Evolutionary conservation across 352 stramenopile species (phyloP).

Genomic region (Phytophthora sp.): DNA sequence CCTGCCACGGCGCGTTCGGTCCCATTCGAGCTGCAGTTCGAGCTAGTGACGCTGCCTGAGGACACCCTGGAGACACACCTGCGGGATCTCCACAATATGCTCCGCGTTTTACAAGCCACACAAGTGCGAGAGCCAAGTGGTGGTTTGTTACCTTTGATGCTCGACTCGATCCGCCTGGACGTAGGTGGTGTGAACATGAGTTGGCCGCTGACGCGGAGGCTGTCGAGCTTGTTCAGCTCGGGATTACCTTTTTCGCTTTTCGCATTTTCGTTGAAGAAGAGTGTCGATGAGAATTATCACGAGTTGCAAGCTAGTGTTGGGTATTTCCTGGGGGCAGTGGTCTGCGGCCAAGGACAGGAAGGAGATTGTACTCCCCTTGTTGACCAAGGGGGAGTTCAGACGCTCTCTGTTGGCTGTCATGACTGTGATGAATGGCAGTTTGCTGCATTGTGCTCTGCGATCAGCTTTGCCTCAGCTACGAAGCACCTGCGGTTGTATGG

Average conservation of each 20-base stretch:
- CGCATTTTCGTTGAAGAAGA: constrained; percentile 29
- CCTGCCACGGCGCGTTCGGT: background rate
- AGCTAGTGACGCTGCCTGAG: constrained; percentile 26
- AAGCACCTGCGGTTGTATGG: constrained; percentile 25
- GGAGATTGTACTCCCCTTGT: background rate
- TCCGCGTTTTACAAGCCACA: constrained; percentile 1
- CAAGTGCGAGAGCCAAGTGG: background rate
- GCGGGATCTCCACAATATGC: constrained; percentile 12
- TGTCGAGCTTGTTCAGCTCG: constrained; percentile 20
- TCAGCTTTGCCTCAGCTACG: constrained; percentile 15
- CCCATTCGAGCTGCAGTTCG: constrained; percentile 29
- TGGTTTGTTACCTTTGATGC: constrained; percentile 14
- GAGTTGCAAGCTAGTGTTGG: constrained; percentile 19
- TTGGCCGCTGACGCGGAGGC: constrained; percentile 27
- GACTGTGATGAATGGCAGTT: constrained; percentile 36
- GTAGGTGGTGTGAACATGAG: constrained; percentile 19
- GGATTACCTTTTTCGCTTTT: constrained; percentile 21
- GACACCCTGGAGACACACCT: constrained; percentile 18
- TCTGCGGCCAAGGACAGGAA: constrained; percentile 10
- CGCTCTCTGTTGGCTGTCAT: constrained; percentile 28
- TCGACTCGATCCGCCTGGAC: constrained; percentile 32
- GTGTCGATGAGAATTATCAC: background rate
- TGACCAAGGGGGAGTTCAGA: constrained; percentile 8
- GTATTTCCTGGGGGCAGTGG: constrained; percentile 14
- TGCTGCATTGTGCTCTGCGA: constrained; percentile 27